These are phyloP conservation scores for Selaginella moellendorffii DNA, from an alignment of 75 land plant species.

Conservation along the genomic window DNA sequence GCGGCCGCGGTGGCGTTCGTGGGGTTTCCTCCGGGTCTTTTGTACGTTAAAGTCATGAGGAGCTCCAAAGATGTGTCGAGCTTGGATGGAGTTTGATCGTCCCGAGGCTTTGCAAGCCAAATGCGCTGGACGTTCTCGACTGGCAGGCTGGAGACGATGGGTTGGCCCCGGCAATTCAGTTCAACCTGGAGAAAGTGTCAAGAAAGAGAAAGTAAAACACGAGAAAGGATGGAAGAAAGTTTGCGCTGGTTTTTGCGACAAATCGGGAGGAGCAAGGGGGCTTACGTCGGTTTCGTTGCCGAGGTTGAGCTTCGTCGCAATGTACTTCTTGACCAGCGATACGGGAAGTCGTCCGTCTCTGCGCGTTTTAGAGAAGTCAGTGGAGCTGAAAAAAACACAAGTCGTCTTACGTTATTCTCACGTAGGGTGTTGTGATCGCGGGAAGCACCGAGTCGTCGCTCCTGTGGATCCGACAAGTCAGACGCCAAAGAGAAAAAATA, in stretches of 20 bases:
- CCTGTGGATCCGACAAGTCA: neutral
- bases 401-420: slow-evolving; percentile 23
- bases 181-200: slow-evolving; percentile 66
- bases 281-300: slow-evolving; percentile 61
- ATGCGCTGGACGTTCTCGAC: slow-evolving; percentile 41
- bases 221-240: no score
- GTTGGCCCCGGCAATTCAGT: slow-evolving; percentile 55
- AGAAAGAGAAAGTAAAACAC: no score
- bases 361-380: no score
- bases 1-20: no score
- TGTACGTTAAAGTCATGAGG: slow-evolving; percentile 56
- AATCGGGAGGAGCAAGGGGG: no score
- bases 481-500: neutral
- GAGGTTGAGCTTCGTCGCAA: slow-evolving; percentile 60
- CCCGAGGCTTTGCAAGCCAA: slow-evolving; percentile 36
- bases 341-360: slow-evolving; percentile 84
- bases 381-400: no score
- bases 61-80: slow-evolving; percentile 39
- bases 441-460: slow-evolving; percentile 16
- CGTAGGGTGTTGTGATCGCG: slow-evolving; percentile 16
- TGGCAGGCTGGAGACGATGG: slow-evolving; percentile 43
- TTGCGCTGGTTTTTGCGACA: no score
- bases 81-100: slow-evolving; percentile 19
- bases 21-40: no score
- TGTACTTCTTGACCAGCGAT: slow-evolving; percentile 69